Evolutionary conservation across 306 rosid genomes (phyloP), one percentile per base, ranked within the genome.

Genomic region (Hippophae rhamnoides): DNA sequence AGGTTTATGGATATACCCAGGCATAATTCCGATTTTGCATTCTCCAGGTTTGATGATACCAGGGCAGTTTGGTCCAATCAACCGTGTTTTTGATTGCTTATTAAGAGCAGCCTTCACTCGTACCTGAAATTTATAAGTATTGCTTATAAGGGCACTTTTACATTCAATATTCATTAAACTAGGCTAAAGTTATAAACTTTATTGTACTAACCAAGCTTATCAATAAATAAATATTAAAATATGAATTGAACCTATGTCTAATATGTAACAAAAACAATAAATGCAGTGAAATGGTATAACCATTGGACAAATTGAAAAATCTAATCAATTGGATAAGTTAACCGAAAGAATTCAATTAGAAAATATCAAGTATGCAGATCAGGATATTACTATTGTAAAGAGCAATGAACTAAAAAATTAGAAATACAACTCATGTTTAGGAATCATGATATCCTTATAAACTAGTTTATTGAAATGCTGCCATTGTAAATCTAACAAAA

Each of bases 11-110:
- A 93, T 93, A 72, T 93, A 93, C 9, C 99, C 99, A 0, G 99
- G 99, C 99, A 93, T 93, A 74, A 93, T 93, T 77, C 99, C 99
- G 9, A 93, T 93, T 93, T 93, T 93, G 69, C 99, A 93, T 74
- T 93, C 95, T 63, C 99, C 99, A 6, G 99, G 99, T 89, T 93
- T 93, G 82, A 93, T 93, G 66, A 93, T 84, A 61, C 99, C 99
- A 65, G 99, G 99, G 78, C 99, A 93, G 74, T 93, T 93, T 52
- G 99, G 97, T 50, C 99, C 99, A 64, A 93, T 93, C 79, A 93
- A 58, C 13, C 99, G 78, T 57, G 99, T 93, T 74, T 84, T 93
- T 18, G 95, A 77, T 69, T 93, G 97, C 56, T 57, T 73, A 79
- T 93, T 93, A 57, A 93, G 71, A 57, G 97, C 99, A 70, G 97